These are phyloP conservation scores for Salix purpurea DNA, from an alignment of 345 rosid genomes.

Conservation along the genomic window DNA sequence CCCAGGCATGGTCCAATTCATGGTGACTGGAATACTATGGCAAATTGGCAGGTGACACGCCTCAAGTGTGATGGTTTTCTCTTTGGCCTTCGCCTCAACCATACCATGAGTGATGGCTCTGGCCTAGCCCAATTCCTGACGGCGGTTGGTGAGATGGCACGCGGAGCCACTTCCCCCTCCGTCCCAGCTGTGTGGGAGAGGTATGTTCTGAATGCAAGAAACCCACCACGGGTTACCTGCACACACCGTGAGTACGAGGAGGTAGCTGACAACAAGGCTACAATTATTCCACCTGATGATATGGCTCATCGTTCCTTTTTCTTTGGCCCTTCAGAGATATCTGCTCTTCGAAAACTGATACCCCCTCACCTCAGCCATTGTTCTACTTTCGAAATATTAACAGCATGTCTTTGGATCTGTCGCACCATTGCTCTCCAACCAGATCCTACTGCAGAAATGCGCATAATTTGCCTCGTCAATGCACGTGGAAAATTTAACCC, in stretches of 20 bases:
- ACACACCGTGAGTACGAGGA: conserved; percentile 10
- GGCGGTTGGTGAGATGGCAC: conserved; percentile 13
- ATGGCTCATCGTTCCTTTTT: conserved; percentile 14
- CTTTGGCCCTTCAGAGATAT: conserved; percentile 11
- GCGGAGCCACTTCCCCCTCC: conserved; percentile 1
- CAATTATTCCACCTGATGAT: neutral
- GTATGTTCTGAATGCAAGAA: conserved; percentile 6
- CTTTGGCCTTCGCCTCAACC: conserved; percentile 13
- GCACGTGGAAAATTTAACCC: conserved; percentile 2
- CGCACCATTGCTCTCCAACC: conserved; percentile 12
- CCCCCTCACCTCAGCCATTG: neutral
- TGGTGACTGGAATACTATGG: no score
- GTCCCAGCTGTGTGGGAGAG: conserved; percentile 8
- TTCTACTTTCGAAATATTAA: neutral
- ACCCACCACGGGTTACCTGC: conserved; percentile 1
- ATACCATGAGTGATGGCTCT: conserved; percentile 10
- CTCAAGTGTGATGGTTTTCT: conserved; percentile 20
- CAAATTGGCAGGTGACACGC: conserved; percentile 13
- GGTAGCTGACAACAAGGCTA: neutral
- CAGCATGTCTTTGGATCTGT: conserved; percentile 22
- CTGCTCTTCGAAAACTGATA: neutral
- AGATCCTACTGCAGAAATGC: conserved; percentile 4
- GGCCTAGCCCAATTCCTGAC: conserved; percentile 17
- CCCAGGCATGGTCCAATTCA: no score
- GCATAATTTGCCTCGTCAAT: neutral